These are phyloP conservation scores for Ophiobolus disseminans DNA, from an alignment of 2,329 filamentous ascomycete species.

Conservation along the genomic window DNA sequence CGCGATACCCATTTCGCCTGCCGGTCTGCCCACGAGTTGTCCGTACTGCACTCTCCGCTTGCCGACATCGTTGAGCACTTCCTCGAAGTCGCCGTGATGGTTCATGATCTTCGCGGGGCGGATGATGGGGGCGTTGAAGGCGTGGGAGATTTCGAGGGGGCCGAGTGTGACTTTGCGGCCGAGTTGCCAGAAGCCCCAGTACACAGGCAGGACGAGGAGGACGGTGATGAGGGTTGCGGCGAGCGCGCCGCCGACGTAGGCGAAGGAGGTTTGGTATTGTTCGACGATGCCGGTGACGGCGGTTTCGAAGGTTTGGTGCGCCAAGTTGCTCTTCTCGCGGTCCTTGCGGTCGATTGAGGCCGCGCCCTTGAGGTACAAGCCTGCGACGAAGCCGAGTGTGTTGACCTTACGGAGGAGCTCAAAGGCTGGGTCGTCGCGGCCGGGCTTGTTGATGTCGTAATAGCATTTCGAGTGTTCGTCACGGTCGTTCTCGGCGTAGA, in stretches of 20 bases:
- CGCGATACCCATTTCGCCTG: conserved; percentile 28
- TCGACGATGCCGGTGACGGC: conserved; percentile 32
- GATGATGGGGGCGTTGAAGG: conserved; percentile 39
- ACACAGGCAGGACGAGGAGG: conserved; percentile 41
- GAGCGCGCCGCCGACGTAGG: conserved; percentile 40
- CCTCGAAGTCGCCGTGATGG: conserved; percentile 29
- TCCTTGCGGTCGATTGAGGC: conserved; percentile 5
- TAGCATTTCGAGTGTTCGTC: conserved; percentile 18
- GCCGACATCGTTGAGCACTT: conserved; percentile 28
- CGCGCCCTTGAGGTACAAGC: conserved; percentile 23
- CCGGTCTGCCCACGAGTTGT: conserved; percentile 22
- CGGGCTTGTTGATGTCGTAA: conserved; percentile 21
- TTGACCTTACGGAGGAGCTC: conserved; percentile 33
- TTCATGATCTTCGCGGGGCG: conserved; percentile 21
- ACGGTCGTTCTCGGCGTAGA: conserved; percentile 21
- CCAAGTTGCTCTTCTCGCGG: conserved; percentile 10
- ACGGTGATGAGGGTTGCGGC: conserved; percentile 41
- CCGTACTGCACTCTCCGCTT: conserved; percentile 27
- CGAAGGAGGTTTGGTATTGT: conserved; percentile 35
- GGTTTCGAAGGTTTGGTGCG: conserved; percentile 14
- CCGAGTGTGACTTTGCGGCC: conserved; percentile 45
- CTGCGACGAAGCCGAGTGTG: conserved; percentile 25
- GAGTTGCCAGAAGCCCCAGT: conserved; percentile 48
- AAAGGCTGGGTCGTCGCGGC: conserved; percentile 27
- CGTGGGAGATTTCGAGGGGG: conserved; percentile 47